Evolutionary conservation across 257 asterid genomes (phyloP), one percentile per base, ranked within the genome.

Genomic region (Scutellaria baicalensis): DNA sequence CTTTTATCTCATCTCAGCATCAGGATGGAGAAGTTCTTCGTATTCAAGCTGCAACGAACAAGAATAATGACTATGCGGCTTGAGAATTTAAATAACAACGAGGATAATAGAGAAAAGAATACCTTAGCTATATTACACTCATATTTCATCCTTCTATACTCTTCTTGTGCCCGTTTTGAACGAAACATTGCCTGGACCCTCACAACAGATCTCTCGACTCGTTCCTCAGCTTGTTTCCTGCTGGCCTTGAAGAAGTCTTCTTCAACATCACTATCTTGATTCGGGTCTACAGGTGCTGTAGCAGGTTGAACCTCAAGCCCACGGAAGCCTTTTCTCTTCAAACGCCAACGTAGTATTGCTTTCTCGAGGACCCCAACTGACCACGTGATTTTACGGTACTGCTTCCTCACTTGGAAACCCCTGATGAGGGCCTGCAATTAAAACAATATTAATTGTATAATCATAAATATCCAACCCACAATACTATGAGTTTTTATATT

Each of bases 141-240:
- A 69, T 83, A 11, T 78, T 94, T 94, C 95, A 94, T 89, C 86
- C 97, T 89, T 58, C 96, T 78, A 70, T 91, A 94, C 66, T 83
- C 96, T 80, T 91, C 96, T 69, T 94, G 99, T 44, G 97, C 97
- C 66, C 61, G 86, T 77, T 82, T 94, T 1, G 99, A 94, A 43
- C 97, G 97, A 66, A 94, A 89, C 97, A 94, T 83, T 17, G 99
- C 96, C 76, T 94, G 99, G 44, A 94, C 99, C 49, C 83, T 83
- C 6, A 89, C 84, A 49, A 94, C 99, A 55, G 97, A 89, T 77
- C 96, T 82, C 84, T 94, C 97, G 1, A 91, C 93, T 40, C 99
- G 99, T 72, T 89, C 97, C 82, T 91, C 99, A 0, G 99, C 99
- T 82, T 88, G 97, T 75, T 89, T 86, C 84, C 99, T 81, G 84